These are phyloP conservation scores for Suillus spraguei DNA, from an alignment of 768 basidiomycete species.

Conservation along the genomic window DNA sequence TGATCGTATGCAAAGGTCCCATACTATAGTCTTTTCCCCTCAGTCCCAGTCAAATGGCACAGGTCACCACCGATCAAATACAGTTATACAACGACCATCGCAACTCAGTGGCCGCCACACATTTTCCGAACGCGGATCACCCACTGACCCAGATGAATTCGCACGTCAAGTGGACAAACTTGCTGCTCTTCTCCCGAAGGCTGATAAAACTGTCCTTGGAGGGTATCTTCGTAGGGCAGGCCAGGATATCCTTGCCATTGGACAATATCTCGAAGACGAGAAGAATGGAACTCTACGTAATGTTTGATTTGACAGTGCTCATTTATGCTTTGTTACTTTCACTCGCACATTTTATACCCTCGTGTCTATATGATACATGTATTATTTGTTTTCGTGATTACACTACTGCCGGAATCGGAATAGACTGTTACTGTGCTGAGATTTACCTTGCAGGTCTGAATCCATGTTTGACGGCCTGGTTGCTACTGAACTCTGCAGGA, in stretches of 20 bases:
- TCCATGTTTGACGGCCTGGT: conserved; percentile 42
- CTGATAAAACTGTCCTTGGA: conserved; percentile 65
- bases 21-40: conserved; percentile 57
- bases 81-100: conserved; percentile 30
- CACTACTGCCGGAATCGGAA: conserved; percentile 18
- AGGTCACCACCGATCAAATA: conserved; percentile 34
- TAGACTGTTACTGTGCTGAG: conserved; percentile 4
- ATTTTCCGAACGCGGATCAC: conserved; percentile 16
- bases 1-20: conserved; percentile 62
- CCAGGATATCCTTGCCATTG: conserved; percentile 83
- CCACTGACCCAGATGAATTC: conserved; percentile 47
- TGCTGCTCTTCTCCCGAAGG: conserved; percentile 69
- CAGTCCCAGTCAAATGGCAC: conserved; percentile 25
- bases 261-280: conserved; percentile 84
- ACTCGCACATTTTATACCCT: conserved; percentile 18
- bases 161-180: conserved; percentile 71
- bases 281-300: conserved; percentile 64
- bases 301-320: conserved; percentile 2
- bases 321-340: conserved; percentile 15
- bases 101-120: conserved; percentile 27
- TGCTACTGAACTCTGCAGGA: conserved; percentile 41
- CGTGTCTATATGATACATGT: conserved; percentile 24
- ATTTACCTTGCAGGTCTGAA: conserved; percentile 48
- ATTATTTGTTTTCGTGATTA: conserved; percentile 23
- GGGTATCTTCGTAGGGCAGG: conserved; percentile 75